Conservation (phyloP, 2,329 filamentous ascomycete species). For the Colletotrichum lindemuthianum region DNA sequence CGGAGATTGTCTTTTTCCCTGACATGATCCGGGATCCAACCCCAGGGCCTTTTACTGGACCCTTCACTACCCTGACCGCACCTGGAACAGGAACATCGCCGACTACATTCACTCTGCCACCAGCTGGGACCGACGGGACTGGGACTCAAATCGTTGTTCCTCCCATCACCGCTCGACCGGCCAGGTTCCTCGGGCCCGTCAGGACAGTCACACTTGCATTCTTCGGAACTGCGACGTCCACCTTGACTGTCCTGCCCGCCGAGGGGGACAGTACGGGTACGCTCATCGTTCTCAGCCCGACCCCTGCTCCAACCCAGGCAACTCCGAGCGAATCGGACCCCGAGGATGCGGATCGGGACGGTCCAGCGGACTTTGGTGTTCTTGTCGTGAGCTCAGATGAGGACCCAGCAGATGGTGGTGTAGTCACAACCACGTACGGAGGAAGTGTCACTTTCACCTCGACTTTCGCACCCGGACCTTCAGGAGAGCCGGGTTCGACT, state of each 20-base stretch:
- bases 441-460: not conserved
- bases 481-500: not conserved
- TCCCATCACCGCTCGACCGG: not conserved
- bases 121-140: not conserved
- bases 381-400: not conserved
- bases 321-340: not conserved
- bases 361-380: not conserved
- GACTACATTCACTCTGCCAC: not conserved
- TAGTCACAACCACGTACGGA: not conserved
- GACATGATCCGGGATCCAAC: not conserved
- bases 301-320: not conserved
- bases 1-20: not conserved
- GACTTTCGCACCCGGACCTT: not conserved
- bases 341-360: not conserved
- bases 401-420: not conserved
- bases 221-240: not conserved
- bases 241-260: not conserved
- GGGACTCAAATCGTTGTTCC: not conserved
- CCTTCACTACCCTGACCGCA: constrained; percentile 4
- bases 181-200: not conserved
- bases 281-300: not conserved
- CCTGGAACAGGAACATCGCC: not conserved
- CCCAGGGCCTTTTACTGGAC: not conserved
- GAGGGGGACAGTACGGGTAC: not conserved
- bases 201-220: not conserved